Base-by-base conservation (phyloP, 1,139 yeast genomes). In the Entelexis paramagnoliae region DNA sequence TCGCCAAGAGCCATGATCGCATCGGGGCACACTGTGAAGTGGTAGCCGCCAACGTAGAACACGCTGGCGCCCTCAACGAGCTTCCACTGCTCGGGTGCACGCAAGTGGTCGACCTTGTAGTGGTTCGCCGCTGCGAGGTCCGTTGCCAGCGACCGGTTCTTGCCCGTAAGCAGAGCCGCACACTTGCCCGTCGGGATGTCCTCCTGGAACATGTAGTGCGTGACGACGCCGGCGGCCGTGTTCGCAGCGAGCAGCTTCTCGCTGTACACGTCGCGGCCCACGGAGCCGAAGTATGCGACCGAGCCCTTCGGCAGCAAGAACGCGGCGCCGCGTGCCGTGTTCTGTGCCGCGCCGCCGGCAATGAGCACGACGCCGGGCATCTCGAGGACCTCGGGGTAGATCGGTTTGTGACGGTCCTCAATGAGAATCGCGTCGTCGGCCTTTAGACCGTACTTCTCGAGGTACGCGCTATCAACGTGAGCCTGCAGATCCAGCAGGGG, bases 311-410 rank as follows among this genome's bases (percentile, higher is more conserved):
- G 96, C 54, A 93, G 76, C 58, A 87, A 72, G 72, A 87, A 89
- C 67, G 91, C 96, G 50, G 97, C 97, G 66, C 96, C 99, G 73
- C 99, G 81, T 55, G 98, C 96, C 58, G 98, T 82, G 74, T 91
- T 91, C 74, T 91, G 99, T 56, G 97, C 98, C 62, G 99, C 98
- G 68, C 99, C 99, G 62, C 99, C 99, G 57, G 99, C 98, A 62
- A 91, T 79, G 59, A 81, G 72, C 65, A 80, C 78, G 60, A 85
- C 81, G 57, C 75, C 79, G 42, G 77, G 73, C 67, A 73, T 72
- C 50, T 74, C 69, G 58, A 86, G 72, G 60, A 84, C 77, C 70
- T 89, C 97, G 54, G 78, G 82, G 68, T 75, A 91, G 67, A 91
- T 85, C 63, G 89, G 86, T 78, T 81, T 71, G 72, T 87, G 96